A percentile compares a stretch with the other conserved stretches of the same genome.
These are phyloP conservation scores for Nicotiana paniculata DNA, from an alignment of 257 asterid genomes.

Conservation along the genomic window DNA sequence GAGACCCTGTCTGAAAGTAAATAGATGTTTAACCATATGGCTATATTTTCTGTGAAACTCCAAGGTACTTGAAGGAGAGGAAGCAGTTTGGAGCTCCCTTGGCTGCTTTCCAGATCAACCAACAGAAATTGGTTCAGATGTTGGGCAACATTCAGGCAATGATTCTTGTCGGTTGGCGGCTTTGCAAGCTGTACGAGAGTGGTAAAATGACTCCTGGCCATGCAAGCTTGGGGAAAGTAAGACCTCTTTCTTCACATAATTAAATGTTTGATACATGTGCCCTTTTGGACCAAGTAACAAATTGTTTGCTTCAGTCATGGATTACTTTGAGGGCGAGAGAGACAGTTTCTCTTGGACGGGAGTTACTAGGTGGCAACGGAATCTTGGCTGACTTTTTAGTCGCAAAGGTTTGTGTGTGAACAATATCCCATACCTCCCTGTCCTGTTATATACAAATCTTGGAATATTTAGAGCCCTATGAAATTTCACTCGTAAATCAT, in stretches of 20 bases:
- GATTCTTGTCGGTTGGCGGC: conserved; percentile 88
- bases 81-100: conserved; percentile 93
- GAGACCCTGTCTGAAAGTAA: background rate
- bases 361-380: conserved; percentile 93
- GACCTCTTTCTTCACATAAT: background rate
- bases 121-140: conserved; percentile 85
- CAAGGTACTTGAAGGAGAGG: conserved; percentile 90
- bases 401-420: conserved; percentile 56
- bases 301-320: conserved; percentile 54
- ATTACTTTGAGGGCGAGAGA: conserved; percentile 71
- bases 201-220: conserved; percentile 95
- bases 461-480: too few relatives aligned
- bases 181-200: conserved; percentile 87
- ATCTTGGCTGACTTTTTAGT: conserved; percentile 65
- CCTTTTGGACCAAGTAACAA: background rate
- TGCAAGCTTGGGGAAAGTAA: conserved; percentile 95
- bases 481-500: background rate
- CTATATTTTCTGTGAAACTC: conserved; percentile 5
- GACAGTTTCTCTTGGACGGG: conserved; percentile 81
- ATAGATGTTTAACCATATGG: background rate
- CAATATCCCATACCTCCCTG: background rate
- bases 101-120: conserved; percentile 93
- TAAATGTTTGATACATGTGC: background rate
- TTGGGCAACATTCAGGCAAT: conserved; percentile 81
- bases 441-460: background rate